Percentiles rank a stretch among this genome's conserved stretches.
Conservation (phyloP, 495 filamentous ascomycete genomes). For the Aspergillus ostianus region DNA sequence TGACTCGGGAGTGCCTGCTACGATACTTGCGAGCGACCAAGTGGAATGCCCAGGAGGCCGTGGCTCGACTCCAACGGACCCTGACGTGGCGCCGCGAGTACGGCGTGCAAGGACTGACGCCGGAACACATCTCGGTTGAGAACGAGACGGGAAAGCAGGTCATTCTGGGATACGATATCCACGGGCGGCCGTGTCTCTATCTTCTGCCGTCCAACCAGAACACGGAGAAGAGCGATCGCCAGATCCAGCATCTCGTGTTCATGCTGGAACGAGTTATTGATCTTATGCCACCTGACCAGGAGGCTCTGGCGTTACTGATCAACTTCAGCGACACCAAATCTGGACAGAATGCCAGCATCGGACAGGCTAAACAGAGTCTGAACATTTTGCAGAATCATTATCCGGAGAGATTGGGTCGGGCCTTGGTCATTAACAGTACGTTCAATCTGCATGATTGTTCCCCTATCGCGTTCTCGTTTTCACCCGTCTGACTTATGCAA, state of each 20-base stretch:
- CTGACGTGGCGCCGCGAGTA: constrained; percentile 89
- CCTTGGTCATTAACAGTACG: constrained; percentile 82
- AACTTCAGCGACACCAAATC: constrained; percentile 80
- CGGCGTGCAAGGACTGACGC: constrained; percentile 66
- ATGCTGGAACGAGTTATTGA: constrained; percentile 92
- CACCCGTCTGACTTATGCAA: neutral
- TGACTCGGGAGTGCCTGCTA: constrained; percentile 87
- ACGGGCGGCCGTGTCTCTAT: constrained; percentile 82
- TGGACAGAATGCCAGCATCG: constrained; percentile 72
- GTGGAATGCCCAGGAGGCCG: constrained; percentile 76
- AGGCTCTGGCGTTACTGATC: constrained; percentile 80
- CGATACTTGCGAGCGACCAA: constrained; percentile 93
- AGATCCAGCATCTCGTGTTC: constrained; percentile 90
- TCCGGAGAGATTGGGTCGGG: constrained; percentile 86
- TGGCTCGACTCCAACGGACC: constrained; percentile 73
- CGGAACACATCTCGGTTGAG: constrained; percentile 83
- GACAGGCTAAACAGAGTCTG: constrained; percentile 74
- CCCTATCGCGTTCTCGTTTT: constrained; percentile 8
- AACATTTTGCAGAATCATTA: constrained; percentile 92
- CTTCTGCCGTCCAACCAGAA: constrained; percentile 88
- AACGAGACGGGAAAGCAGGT: constrained; percentile 97
- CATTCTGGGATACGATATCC: constrained; percentile 80
- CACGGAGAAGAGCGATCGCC: constrained; percentile 81
- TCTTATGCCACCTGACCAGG: constrained; percentile 80
- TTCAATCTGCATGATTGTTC: constrained; percentile 1